These are phyloP conservation scores for Penicillium sp. DNA, from an alignment of 2,329 filamentous ascomycete species.

Conservation along the genomic window DNA sequence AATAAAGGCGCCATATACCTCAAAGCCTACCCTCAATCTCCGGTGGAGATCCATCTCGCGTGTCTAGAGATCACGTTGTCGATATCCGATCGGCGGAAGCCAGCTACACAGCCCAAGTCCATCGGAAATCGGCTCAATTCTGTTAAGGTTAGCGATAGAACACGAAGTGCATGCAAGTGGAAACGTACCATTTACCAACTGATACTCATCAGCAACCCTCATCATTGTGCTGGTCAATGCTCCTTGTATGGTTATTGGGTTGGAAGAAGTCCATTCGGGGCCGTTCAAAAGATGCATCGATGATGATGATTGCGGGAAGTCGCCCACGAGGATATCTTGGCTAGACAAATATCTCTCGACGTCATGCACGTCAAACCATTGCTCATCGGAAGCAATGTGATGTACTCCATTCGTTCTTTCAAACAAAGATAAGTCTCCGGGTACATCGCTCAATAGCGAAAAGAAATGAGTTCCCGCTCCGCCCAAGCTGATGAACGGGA, in stretches of 20 bases:
- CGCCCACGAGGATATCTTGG: conserved; percentile 3
- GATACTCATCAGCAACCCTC: conserved; percentile 4
- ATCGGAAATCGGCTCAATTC: conserved; percentile 11
- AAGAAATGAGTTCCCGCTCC: conserved; percentile 14
- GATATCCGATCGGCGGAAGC: conserved; percentile 17
- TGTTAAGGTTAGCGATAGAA: neutral
- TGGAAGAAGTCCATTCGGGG: neutral
- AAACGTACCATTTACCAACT: neutral
- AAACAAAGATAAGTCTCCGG: conserved; percentile 2
- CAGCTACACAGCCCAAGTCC: conserved; percentile 17
- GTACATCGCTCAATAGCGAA: neutral
- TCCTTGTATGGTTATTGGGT: neutral
- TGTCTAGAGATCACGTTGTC: conserved; percentile 13
- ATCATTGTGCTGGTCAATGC: neutral
- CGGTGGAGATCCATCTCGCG: neutral
- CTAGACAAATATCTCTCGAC: conserved; percentile 19
- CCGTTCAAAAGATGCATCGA: neutral
- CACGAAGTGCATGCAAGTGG: no score
- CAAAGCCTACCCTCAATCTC: neutral
- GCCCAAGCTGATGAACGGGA: conserved; percentile 19
- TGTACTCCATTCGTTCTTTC: conserved; percentile 14
- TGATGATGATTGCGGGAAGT: neutral
- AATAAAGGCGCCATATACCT: neutral
- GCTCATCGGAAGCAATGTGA: conserved; percentile 9
- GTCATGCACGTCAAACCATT: conserved; percentile 26